A percentile compares a stretch with the other conserved stretches of the same genome.
These are phyloP conservation scores for Arachnomyces sp. DNA, from an alignment of 2,329 filamentous ascomycete genomes.

Conservation along the genomic window DNA sequence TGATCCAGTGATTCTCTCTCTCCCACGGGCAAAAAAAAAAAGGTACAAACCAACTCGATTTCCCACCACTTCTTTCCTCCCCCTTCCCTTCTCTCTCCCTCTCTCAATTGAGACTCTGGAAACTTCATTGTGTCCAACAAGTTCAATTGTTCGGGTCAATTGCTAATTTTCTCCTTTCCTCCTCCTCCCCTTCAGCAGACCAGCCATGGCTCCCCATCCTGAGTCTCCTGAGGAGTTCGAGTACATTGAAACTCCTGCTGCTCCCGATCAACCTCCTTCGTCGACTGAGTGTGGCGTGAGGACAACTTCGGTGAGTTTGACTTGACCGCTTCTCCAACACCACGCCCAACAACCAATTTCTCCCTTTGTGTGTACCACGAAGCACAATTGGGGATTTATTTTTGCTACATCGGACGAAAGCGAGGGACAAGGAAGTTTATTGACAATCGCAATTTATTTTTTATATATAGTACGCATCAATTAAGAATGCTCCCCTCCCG, in stretches of 20 bases:
- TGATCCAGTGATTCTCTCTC: too few relatives aligned
- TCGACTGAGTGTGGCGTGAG: constrained; percentile 52
- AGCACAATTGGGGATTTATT: constrained; percentile 1
- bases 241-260: constrained; percentile 53
- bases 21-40: too few relatives aligned
- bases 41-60: too few relatives aligned
- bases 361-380: constrained; percentile 4
- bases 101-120: constrained; percentile 6
- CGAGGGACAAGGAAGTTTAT: constrained; percentile 23
- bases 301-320: constrained; percentile 51
- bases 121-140: constrained; percentile 12
- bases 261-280: constrained; percentile 43
- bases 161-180: constrained; percentile 12
- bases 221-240: constrained; percentile 43
- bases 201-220: constrained; percentile 28
- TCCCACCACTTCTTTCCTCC: constrained; percentile 1
- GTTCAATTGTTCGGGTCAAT: too few relatives aligned
- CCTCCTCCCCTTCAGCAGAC: constrained; percentile 21
- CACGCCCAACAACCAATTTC: constrained; percentile 3
- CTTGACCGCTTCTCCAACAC: neutral
- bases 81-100: constrained; percentile 9
- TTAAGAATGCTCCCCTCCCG: constrained; percentile 89
- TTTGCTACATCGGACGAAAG: constrained; percentile 4
- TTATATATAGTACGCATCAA: constrained; percentile 75
- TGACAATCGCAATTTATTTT: constrained; percentile 20